A percentile compares a stretch with the other conserved stretches of the same genome.
These are phyloP conservation scores for Diplodia mutila DNA, from an alignment of 2,329 filamentous ascomycete genomes.

Conservation along the genomic window DNA sequence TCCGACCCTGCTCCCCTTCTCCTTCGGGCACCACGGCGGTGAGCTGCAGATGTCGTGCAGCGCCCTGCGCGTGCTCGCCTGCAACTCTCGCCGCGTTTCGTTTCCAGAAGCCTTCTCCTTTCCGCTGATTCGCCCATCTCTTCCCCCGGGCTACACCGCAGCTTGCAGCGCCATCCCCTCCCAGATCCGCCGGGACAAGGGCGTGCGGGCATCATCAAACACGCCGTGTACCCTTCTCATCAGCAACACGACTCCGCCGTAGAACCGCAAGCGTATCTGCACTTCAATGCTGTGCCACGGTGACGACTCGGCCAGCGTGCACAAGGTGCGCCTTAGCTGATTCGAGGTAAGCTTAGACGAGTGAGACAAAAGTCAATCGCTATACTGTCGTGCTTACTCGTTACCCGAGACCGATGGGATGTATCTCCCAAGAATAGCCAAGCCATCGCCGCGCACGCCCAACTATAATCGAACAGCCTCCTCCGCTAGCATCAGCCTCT, in stretches of 20 bases:
- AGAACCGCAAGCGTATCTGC: background rate
- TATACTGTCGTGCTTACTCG: conserved; percentile 5
- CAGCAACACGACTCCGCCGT: background rate
- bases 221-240: conserved; percentile 3
- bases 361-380: background rate
- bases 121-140: background rate
- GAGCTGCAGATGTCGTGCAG: conserved; percentile 11
- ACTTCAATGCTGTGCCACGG: background rate
- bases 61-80: background rate
- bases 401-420: background rate
- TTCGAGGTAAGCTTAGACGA: conserved; percentile 1
- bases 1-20: background rate
- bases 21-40: background rate
- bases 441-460: background rate
- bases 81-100: background rate
- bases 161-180: background rate
- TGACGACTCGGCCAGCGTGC: background rate
- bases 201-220: background rate
- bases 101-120: background rate
- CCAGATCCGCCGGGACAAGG: background rate
- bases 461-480: background rate
- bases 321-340: background rate
- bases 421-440: background rate
- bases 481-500: background rate
- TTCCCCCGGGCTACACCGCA: background rate